Conservation (phyloP, 1,139 yeast species). For the Petasospora rhodanensis region DNA sequence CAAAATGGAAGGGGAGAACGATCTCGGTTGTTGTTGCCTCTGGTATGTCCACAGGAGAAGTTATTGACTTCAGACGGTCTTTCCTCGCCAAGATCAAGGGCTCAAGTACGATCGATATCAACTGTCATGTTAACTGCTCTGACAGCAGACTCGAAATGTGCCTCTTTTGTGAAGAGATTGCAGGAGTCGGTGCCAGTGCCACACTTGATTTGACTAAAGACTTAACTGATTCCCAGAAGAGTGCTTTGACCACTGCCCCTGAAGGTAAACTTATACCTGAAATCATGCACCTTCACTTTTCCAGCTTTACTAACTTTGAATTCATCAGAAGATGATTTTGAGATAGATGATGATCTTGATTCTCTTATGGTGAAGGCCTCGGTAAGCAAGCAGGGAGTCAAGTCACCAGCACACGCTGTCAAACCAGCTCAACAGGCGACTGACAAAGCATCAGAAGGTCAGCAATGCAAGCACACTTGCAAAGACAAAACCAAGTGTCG, state of each 20-base stretch:
- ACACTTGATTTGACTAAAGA: slow-evolving; percentile 2
- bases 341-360: slow-evolving; percentile 24
- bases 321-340: slow-evolving; percentile 20
- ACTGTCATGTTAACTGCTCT: slow-evolving; percentile 17
- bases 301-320: slow-evolving; percentile 18
- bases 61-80: slow-evolving; percentile 39
- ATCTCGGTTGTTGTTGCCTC: slow-evolving; percentile 28
- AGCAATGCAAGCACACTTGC: slow-evolving; percentile 38
- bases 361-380: slow-evolving; percentile 18
- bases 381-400: too few species aligned
- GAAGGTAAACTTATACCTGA: slow-evolving; percentile 12
- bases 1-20: slow-evolving; percentile 32
- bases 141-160: slow-evolving; percentile 26
- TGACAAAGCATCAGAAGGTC: too few species aligned
- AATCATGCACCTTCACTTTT: slow-evolving; percentile 5
- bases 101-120: slow-evolving; percentile 28
- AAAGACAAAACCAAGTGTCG: slow-evolving; percentile 35
- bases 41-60: slow-evolving; percentile 27
- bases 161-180: slow-evolving; percentile 34
- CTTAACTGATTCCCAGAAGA: background rate
- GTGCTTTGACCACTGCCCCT: background rate
- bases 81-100: slow-evolving; percentile 28
- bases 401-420: too few species aligned
- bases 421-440: too few species aligned
- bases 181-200: slow-evolving; percentile 8